Evolutionary conservation across 768 basidiomycete genomes (phyloP), one percentile per base, ranked within the genome.

Genomic region (Mycena indigotica): DNA sequence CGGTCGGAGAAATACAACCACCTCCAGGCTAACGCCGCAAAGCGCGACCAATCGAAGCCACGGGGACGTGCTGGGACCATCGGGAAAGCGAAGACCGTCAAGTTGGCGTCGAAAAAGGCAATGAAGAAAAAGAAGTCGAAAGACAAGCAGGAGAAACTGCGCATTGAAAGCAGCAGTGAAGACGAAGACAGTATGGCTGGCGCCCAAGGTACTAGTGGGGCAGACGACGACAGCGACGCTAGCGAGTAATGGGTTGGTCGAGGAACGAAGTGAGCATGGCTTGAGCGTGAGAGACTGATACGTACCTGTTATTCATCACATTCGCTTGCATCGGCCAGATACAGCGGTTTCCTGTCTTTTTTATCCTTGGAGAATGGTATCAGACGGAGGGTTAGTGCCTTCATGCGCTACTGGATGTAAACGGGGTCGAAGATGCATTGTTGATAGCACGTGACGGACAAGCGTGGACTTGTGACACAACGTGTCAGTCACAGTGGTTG

Each of bases 21-120:
- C 30, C 60, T 68, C 28, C 62, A 64, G 24, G 49, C 52, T 6
- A 69, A 66, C 29, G 54, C 65, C 0, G 59, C 62, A 2, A 65
- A 66, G 53, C 50, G 60, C 29, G 29, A 56, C 50, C 53, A 24
- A 15, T 53, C 53, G 0, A 49, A 35, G 8, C 48, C 48, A 4
- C 57, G 57, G 1, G 53, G 46, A 2, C 28, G 17, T 29, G 39
- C 26, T 17, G 13, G 30, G 35, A 40, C 23, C 17, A 30, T 30
- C 8, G 21, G 4, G 16, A 29, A 13, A 19, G 50, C 23, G 6
- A 30, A 5, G 12, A n/a, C 28, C 16, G 50, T 30, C 15, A 51
- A 51, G 29, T 5, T 12, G 25, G 21, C 21, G 16, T 21, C 48
- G 26, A 19, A 50, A 28, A 23, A 19, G 26, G 15, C 15, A 50